Base-by-base conservation (phyloP, 257 asterid species). In the Ilex aquifolium region DNA sequence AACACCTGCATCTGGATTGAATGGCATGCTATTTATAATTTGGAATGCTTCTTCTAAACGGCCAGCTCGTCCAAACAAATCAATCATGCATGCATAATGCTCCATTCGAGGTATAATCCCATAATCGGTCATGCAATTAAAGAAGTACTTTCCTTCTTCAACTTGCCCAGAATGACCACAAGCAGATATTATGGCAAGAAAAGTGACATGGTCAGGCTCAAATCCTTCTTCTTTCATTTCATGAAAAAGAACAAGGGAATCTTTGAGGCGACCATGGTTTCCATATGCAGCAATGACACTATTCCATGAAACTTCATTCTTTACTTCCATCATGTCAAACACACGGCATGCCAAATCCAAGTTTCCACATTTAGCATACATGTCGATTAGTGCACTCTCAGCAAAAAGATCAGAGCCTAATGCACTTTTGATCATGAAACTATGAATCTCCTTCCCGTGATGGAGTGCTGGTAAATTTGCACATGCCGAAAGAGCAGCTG, bases 241-340 rank as follows among this genome's bases (percentile, higher is more conserved):
- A 60, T 65, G 63, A 68, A 89, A 78, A 55, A 87, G 63, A 17
- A 61, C 65, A 32, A 87, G 56, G 65, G 87, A 83, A 12, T 78
- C 78, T 16, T 61, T 59, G 7, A 83, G 68, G 13, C 29, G 66
- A 13, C 99, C 94, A 32, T 87, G 95, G 68, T 80, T 92, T 59
- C 96, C 99, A 67, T 87, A 87, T 36, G 99, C 99, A 51, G 95
- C 82, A 16, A 92, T 87, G n/a, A 92, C 87, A 66, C 96, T 87
- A 44, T 89, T 92, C 97, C 99, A 92, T 21, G 97, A 89, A 61
- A 92, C 99, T 71, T 92, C 96, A 40, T 79, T 87, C 72, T 68
- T 80, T 56, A 58, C 36, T 3, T 66, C 80, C 93, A 85, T 92
- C 44, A 58, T 9, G 76, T 89, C 77, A 69, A 89, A 87, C 48